A percentile compares a stretch with the other conserved stretches of the same genome.
Conservation (phyloP, 768 basidiomycete genomes). For the Clavulina sp. region DNA sequence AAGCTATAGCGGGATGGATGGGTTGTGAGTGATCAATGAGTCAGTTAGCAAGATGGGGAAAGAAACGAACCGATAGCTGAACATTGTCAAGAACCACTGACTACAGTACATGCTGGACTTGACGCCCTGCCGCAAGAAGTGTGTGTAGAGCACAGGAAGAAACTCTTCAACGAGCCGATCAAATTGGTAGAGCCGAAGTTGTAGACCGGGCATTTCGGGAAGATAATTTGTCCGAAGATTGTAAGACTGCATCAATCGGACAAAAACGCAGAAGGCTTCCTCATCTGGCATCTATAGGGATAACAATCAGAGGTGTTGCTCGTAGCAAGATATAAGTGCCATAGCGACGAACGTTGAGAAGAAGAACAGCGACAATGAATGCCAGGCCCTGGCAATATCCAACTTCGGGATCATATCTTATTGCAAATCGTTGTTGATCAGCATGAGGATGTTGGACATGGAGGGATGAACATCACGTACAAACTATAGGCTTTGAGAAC, state of each 20-base stretch:
- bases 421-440: slow-evolving; percentile 15
- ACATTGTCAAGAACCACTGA: slow-evolving; percentile 96
- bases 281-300: slow-evolving; percentile 87
- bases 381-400: slow-evolving; percentile 97
- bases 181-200: slow-evolving; percentile 79
- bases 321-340: neutral
- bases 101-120: slow-evolving; percentile 98
- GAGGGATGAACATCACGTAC: slow-evolving; percentile 25
- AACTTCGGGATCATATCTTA: slow-evolving; percentile 72
- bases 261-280: slow-evolving; percentile 91
- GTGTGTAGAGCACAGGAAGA: slow-evolving; percentile 79
- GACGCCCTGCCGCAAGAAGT: slow-evolving; percentile 83
- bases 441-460: neutral
- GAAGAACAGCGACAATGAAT: slow-evolving; percentile 84
- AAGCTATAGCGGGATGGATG: slow-evolving; percentile 42
- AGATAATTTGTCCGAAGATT: slow-evolving; percentile 91
- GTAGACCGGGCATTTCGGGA: slow-evolving; percentile 98
- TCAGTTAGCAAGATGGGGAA: neutral
- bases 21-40: neutral
- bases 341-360: slow-evolving; percentile 56
- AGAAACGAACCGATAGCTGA: slow-evolving; percentile 65
- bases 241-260: slow-evolving; percentile 90
- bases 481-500: slow-evolving; percentile 95
- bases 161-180: slow-evolving; percentile 88
- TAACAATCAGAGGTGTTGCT: neutral